Base-by-base conservation (phyloP, 2,329 filamentous ascomycete species). In the Mariannaea sp. region DNA sequence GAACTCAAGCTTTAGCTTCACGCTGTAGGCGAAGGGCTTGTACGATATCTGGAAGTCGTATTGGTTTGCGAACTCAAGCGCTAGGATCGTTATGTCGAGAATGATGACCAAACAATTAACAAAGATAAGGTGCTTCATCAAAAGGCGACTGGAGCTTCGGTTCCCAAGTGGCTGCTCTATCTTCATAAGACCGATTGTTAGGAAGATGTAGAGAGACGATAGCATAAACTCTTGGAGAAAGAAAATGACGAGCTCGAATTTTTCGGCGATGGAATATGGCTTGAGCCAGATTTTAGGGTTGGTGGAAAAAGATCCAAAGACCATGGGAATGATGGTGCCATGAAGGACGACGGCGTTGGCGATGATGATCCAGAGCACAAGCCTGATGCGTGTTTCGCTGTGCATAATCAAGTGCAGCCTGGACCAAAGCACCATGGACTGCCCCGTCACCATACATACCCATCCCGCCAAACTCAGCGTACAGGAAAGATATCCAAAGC, bases 391-490 rank as follows among this genome's bases (percentile, higher is more conserved):
- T 3, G 69, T 68, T 19, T 76, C 57, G 71, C 81, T 79, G 12
- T 76, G 76, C 13, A 83, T 72, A 13, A 87, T 76, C 2, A 87
- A 74, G 60, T 86, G 82, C 1, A 87, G 73, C 1, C 84, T 77
- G 1, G 82, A 86, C 69, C 83, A 87, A 1, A 87, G 71, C 2
- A 87, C 83, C 14, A 86, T 62, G 0, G 80, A 79, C 64, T 86
- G 82, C 0, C 83, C 84, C 0, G 82, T 84, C 0, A 86, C 76
- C 80, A 86, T 84, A 1, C 63, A 56, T 14, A 61, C 65, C 68
- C 70, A 72, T 3, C 68, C 68, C 14, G 66, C 53, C n/a, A 68
- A 53, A 7, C 69, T 67, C 7, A 69, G 50, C 1, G 66, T 70
- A 6, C 60, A 60, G n/a, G 62, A 52, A 2, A 62, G 43, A 8